phyloP scores from a whole-genome alignment of 2,329 filamentous ascomycete species.

The Thelonectria olida region DNA sequence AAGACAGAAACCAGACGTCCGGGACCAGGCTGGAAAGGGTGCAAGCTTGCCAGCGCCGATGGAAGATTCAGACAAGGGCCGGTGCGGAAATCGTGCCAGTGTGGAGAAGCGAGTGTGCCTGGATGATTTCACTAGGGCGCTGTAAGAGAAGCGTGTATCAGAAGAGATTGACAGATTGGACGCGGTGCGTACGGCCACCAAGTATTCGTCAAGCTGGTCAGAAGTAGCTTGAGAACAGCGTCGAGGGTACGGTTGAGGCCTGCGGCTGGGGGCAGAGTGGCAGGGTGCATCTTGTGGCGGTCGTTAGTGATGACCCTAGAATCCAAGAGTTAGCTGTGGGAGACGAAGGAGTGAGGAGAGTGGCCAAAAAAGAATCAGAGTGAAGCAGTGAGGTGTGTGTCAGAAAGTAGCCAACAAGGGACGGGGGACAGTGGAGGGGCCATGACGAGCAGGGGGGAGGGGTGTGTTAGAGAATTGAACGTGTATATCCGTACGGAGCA shows the following conservation, averaged over 20 bases:
- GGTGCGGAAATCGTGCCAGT: constrained; percentile 36
- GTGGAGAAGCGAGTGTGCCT: constrained; percentile 55
- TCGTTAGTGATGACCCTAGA: constrained; percentile 15
- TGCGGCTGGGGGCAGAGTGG: constrained; percentile 12
- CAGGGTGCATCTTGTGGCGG: constrained; percentile 10
- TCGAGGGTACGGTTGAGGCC: not conserved
- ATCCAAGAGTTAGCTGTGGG: constrained; percentile 23
- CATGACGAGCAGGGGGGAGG: constrained; percentile 35
- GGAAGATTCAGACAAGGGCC: constrained; percentile 32
- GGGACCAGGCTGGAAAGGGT: constrained; percentile 27
- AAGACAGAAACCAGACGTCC: constrained; percentile 19
- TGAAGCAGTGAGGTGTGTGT: constrained; percentile 27
- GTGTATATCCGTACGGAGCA: constrained; percentile 13
- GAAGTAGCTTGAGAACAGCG: constrained; percentile 1
- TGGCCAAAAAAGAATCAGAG: constrained; percentile 31
- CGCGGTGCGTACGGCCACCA: constrained; percentile 15
- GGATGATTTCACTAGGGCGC: constrained; percentile 53
- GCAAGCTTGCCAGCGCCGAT: constrained; percentile 19
- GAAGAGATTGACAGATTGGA: constrained; percentile 47
- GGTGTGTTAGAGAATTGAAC: constrained; percentile 15
- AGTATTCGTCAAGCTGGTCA: too few relatives aligned
- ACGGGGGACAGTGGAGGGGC: constrained; percentile 38
- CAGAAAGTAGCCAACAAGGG: constrained; percentile 37
- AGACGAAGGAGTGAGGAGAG: constrained; percentile 25
- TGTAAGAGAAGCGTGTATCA: constrained; percentile 51